Base-by-base conservation (phyloP, 2,329 filamentous ascomycete genomes). In the Passalora sequoiae region DNA sequence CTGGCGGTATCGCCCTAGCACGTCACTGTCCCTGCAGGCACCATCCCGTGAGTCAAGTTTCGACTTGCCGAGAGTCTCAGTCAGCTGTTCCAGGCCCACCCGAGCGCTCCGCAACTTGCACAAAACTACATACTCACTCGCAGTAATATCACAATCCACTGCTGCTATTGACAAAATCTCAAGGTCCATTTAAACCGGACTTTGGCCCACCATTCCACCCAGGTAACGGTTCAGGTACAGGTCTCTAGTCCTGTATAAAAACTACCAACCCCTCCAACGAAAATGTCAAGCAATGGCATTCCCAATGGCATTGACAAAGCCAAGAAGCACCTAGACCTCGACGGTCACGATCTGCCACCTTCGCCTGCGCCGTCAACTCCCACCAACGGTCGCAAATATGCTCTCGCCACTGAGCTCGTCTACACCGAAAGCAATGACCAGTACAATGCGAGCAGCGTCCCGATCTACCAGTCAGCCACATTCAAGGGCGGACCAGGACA, bases 371-470 rank as follows among this genome's bases (percentile, higher is more conserved):
- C 91, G 2, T 97, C 91, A 12, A 95, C 84, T 62, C 92, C 92
- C 17, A 79, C 83, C 62, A 85, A 83, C 62, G 89, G 88, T 51
- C 81, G 84, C 55, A 86, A 88, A 56, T 98, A 97, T 69, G 89
- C 89, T 33, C 79, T 98, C 49, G 91, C 91, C 45, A 98, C 92
- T 4, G 92, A 98, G 70, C 74, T 98, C 51, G 92, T 98, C 48
- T 97, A 91, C 67, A 97, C 91, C 39, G 92, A 98, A 59, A 82
- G 84, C 65, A 92, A 84, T 69, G 92, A 98, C 68, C 92, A 98
- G 72, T 96, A 97, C 74, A 94, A 94, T 62, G 80, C 92, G 45
- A 95, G 88, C 58, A 97, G 89, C 67, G 84, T 94, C 59, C 92
- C 92, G 41, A 97, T 98, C 63, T 98, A 98, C 69, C 92, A 83